Conservation (phyloP, 257 asterid species). For the Solanum etuberosum region DNA sequence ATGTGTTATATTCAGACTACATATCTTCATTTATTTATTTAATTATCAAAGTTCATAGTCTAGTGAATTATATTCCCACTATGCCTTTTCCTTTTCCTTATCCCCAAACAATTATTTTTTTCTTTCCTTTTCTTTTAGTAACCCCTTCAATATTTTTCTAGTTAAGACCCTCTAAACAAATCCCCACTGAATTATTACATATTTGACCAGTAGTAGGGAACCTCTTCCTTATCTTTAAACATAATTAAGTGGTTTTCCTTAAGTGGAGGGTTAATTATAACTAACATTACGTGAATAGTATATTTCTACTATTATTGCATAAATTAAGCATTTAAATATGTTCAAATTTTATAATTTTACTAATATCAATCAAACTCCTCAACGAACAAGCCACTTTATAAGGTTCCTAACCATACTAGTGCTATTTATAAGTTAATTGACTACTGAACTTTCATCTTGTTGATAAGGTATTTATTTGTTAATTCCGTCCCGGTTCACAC, state of each 20-base stretch:
- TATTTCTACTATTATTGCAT: background rate
- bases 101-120: background rate
- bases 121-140: background rate
- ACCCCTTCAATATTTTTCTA: background rate
- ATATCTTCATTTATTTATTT: background rate
- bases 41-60: background rate
- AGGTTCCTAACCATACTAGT: background rate
- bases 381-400: background rate
- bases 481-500: background rate
- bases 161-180: background rate
- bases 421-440: background rate
- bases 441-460: background rate
- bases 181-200: background rate
- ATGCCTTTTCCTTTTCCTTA: background rate
- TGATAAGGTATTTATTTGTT: background rate
- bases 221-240: background rate
- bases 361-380: background rate
- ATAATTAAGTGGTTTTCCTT: background rate
- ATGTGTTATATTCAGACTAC: background rate
- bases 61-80: background rate
- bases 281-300: background rate
- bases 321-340: background rate
- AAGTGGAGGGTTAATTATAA: background rate
- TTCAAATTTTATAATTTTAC: background rate
- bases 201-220: background rate